Evolutionary conservation across 441 rosid genomes (phyloP), one percentile per base, ranked within the genome.

Genomic region (Adansonia madagascariensis): DNA sequence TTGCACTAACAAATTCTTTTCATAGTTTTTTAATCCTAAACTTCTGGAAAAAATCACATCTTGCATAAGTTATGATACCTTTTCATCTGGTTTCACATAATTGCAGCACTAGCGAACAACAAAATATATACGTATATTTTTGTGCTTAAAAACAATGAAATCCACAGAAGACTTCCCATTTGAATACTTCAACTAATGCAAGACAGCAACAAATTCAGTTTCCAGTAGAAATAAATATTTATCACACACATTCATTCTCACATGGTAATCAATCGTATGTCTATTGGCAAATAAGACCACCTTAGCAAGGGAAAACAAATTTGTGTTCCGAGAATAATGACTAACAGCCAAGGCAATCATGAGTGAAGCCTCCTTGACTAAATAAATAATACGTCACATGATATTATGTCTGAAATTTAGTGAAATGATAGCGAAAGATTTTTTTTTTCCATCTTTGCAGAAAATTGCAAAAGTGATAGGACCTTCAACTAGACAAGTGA

Each of bases 91-190:
- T 53, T 71, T 53, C 27, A 31, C 12, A 53, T 52, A 71, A 66
- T 66, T 2, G 39, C 61, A 71, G 47, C 27, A 52, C 11, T 35
- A 71, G 27, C 8, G 49, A 31, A n/a, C 7, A 53, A 53, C 14
- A 53, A 71, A 67, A 46, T 41, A 12, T 8, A 50, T 35, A 31
- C 31, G 61, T 35, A 71, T 31, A 71, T 0, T 72, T 71, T 41
- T n/a, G 52, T 57, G 17, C 52, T 56, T 72, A 72, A 55, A 39
- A 73, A 73, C 53, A 73, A 70, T 27, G 4, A 69, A 56, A 41
- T 72, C 27, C 39, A 39, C 52, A 39, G 31, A 72, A 71, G 61
- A 27, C 4, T 31, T 31, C 4, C 35, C 57, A 49, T 70, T 15
- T 49, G 11, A 70, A 49, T 22, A 22, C 24, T 69, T 69, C 59